These are phyloP conservation scores for Nicotiana tabacum DNA, from an alignment of 257 asterid species.

Conservation along the genomic window DNA sequence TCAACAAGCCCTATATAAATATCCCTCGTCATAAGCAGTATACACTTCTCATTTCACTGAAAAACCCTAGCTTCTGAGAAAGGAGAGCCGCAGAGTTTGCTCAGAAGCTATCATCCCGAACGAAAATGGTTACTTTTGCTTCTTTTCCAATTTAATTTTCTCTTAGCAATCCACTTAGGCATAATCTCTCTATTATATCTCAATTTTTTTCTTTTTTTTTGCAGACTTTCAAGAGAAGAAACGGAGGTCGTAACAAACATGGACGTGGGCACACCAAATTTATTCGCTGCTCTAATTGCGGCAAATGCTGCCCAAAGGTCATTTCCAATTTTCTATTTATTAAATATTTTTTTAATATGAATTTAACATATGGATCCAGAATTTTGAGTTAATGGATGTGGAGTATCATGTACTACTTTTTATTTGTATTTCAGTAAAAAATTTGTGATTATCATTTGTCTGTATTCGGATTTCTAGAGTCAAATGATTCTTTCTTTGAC, in stretches of 20 bases:
- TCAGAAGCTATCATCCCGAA: not conserved
- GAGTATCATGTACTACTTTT: not conserved
- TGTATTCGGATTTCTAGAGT: too few species aligned
- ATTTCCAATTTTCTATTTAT: not conserved
- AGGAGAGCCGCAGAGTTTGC: not conserved
- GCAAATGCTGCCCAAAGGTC: slow-evolving; percentile 79
- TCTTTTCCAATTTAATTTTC: not conserved
- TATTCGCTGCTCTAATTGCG: slow-evolving; percentile 75
- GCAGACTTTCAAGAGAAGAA: slow-evolving; percentile 68
- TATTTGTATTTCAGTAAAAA: not conserved
- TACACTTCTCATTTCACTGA: not conserved
- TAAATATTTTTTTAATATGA: not conserved
- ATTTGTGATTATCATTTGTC: not conserved
- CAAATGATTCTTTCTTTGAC: too few species aligned
- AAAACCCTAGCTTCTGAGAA: not conserved
- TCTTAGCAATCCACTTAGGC: not conserved
- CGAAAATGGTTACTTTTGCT: not conserved
- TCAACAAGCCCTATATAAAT: not conserved
- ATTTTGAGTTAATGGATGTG: not conserved
- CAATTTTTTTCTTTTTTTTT: not conserved
- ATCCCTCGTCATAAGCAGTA: not conserved
- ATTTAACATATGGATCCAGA: not conserved
- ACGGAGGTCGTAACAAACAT: slow-evolving; percentile 73
- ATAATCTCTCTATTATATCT: not conserved
- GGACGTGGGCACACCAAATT: slow-evolving; percentile 66